A percentile compares a stretch with the other conserved stretches of the same genome.
These are phyloP conservation scores for Boletellus deceptivus DNA, from an alignment of 1,284 basidiomycete genomes.

Conservation along the genomic window DNA sequence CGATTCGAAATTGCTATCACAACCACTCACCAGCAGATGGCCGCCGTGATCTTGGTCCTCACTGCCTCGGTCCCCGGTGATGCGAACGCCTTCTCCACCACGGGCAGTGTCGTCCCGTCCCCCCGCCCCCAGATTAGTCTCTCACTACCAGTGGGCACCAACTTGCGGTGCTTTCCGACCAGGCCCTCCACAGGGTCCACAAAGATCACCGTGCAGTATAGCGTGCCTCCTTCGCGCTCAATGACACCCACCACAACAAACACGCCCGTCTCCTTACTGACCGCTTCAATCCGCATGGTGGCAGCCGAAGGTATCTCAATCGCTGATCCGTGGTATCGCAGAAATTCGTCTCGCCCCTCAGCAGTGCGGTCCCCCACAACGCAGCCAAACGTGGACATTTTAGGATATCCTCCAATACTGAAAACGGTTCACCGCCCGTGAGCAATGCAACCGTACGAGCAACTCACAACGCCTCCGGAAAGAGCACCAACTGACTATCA, in stretches of 20 bases:
- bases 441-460: not conserved
- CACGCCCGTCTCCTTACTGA: constrained; percentile 50
- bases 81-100: constrained; percentile 38
- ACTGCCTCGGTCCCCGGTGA: constrained; percentile 28
- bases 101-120: constrained; percentile 49
- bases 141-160: constrained; percentile 70
- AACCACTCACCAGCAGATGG: constrained; percentile 65
- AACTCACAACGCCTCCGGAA: constrained; percentile 72
- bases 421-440: not conserved
- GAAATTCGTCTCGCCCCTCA: constrained; percentile 60
- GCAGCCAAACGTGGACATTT: constrained; percentile 58
- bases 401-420: constrained; percentile 69
- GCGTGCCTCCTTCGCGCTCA: constrained; percentile 62
- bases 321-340: constrained; percentile 54
- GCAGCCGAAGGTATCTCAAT: constrained; percentile 57
- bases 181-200: constrained; percentile 58
- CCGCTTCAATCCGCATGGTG: constrained; percentile 47
- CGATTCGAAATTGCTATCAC: not conserved
- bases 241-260: constrained; percentile 70
- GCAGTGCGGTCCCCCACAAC: constrained; percentile 52
- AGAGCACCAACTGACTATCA: constrained; percentile 57
- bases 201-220: constrained; percentile 71
- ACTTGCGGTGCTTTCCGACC: constrained; percentile 68
- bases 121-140: constrained; percentile 70
- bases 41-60: constrained; percentile 54